A percentile compares a stretch with the other conserved stretches of the same genome.
Conservation (phyloP, 768 basidiomycete genomes). For the Suillus americanus region DNA sequence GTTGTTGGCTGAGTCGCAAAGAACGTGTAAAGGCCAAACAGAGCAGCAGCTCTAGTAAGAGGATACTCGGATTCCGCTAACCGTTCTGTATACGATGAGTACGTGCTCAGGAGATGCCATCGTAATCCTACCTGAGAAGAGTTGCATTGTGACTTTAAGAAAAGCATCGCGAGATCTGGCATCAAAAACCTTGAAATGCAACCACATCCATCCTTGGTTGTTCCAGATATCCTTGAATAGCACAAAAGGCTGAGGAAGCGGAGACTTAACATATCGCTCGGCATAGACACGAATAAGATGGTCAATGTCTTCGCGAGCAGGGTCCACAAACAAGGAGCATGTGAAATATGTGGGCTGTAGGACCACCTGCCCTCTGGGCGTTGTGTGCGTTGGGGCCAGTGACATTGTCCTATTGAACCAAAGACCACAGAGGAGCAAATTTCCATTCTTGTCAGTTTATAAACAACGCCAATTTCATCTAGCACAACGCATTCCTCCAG, state of each 20-base stretch:
- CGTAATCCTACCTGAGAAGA: constrained; percentile 61
- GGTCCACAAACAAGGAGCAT: constrained; percentile 67
- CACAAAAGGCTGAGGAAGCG: constrained; percentile 51
- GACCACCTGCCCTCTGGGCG: constrained; percentile 56
- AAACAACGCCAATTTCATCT: constrained; percentile 12
- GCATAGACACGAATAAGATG: constrained; percentile 52
- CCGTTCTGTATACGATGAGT: constrained; percentile 44
- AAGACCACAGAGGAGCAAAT: constrained; percentile 1
- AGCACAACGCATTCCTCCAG: neutral
- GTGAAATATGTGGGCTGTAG: constrained; percentile 80
- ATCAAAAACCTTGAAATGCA: constrained; percentile 77
- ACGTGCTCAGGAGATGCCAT: neutral
- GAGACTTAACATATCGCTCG: constrained; percentile 41
- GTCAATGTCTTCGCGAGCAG: constrained; percentile 64
- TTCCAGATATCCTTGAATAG: constrained; percentile 74
- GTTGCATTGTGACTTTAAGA: constrained; percentile 54
- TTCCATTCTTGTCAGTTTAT: constrained; percentile 22
- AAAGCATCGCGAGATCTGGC: constrained; percentile 62
- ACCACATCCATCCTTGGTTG: constrained; percentile 67
- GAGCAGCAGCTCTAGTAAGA: constrained; percentile 54
- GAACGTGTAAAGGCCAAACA: constrained; percentile 74
- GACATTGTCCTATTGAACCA: constrained; percentile 24
- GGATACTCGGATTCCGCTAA: constrained; percentile 48
- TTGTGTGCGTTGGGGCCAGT: constrained; percentile 54
- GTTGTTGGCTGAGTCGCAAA: constrained; percentile 64